A percentile compares a stretch with the other conserved stretches of the same genome.
phyloP scores from a whole-genome alignment of 495 filamentous ascomycete species.

The Penicillium canescens region DNA sequence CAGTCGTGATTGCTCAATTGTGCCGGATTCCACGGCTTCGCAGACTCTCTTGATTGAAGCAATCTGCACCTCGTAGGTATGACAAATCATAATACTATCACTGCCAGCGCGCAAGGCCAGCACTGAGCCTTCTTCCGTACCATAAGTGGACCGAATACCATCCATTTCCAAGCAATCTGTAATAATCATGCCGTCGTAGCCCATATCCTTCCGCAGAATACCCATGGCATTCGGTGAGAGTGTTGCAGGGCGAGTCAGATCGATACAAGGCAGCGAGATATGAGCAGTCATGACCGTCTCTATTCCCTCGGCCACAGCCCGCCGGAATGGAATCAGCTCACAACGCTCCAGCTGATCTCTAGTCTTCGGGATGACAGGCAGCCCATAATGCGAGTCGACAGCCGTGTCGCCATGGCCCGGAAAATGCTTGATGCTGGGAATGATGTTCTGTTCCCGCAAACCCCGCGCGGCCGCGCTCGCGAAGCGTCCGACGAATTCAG shows the following conservation, averaged over 20 bases:
- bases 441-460: conserved; percentile 36
- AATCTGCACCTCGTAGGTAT: conserved; percentile 48
- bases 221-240: conserved; percentile 35
- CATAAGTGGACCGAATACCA: conserved; percentile 46
- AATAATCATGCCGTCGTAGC: conserved; percentile 40
- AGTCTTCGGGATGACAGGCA: conserved; percentile 39
- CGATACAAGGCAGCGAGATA: conserved; percentile 40
- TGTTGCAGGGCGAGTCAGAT: conserved; percentile 37
- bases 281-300: conserved; percentile 48
- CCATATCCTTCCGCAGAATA: conserved; percentile 43
- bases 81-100: conserved; percentile 53
- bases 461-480: conserved; percentile 37
- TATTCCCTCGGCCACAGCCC: conserved; percentile 41
- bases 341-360: conserved; percentile 40
- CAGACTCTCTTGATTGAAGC: conserved; percentile 41
- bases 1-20: conserved; percentile 29
- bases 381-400: conserved; percentile 44
- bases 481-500: conserved; percentile 40
- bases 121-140: conserved; percentile 47
- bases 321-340: conserved; percentile 44
- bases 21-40: conserved; percentile 40
- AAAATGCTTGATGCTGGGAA: conserved; percentile 47
- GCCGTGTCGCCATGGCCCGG: conserved; percentile 47
- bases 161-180: conserved; percentile 49
- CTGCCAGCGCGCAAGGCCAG: conserved; percentile 49